These are phyloP conservation scores for Coemansia sp. DNA, from an alignment of 192 early-diverging fungal genomes.

Conservation along the genomic window DNA sequence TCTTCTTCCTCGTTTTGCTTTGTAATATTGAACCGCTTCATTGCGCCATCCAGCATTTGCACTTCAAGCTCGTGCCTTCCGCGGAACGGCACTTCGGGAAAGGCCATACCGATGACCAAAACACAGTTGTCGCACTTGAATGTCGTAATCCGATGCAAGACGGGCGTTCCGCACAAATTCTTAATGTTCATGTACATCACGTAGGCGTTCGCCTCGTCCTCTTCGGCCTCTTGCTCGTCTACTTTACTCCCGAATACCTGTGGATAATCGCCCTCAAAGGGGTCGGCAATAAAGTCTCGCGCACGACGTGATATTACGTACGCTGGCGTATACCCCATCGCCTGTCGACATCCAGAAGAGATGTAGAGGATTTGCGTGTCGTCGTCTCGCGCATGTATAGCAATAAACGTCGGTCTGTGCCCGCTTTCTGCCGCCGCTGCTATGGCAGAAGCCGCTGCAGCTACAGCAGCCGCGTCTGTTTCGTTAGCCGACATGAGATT, in stretches of 20 bases:
- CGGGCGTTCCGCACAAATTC: constrained; percentile 16
- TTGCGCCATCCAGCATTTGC: constrained; percentile 48
- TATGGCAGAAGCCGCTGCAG: background rate
- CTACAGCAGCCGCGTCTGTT: background rate
- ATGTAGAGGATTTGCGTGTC: constrained; percentile 46
- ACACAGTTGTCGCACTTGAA: constrained; percentile 51
- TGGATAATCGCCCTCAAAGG: constrained; percentile 30
- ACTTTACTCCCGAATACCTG: constrained; percentile 35
- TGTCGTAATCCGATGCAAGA: constrained; percentile 32
- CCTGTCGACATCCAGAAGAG: constrained; percentile 43
- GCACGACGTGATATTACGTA: constrained; percentile 25
- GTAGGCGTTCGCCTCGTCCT: constrained; percentile 45
- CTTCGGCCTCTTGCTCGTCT: constrained; percentile 30
- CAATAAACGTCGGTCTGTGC: constrained; percentile 36
- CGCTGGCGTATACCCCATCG: constrained; percentile 40
- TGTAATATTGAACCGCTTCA: constrained; percentile 30
- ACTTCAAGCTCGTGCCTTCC: constrained; percentile 37
- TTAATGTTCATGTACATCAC: constrained; percentile 49
- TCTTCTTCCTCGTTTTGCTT: constrained; percentile 14
- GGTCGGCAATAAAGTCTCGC: constrained; percentile 42
- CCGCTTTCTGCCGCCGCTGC: background rate
- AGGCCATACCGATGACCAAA: constrained; percentile 28
- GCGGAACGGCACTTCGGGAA: constrained; percentile 41
- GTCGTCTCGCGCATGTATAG: constrained; percentile 41
- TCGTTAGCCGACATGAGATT: background rate